Conservation (phyloP, 805 yeast species). For the Priceomyces haplophilus region DNA sequence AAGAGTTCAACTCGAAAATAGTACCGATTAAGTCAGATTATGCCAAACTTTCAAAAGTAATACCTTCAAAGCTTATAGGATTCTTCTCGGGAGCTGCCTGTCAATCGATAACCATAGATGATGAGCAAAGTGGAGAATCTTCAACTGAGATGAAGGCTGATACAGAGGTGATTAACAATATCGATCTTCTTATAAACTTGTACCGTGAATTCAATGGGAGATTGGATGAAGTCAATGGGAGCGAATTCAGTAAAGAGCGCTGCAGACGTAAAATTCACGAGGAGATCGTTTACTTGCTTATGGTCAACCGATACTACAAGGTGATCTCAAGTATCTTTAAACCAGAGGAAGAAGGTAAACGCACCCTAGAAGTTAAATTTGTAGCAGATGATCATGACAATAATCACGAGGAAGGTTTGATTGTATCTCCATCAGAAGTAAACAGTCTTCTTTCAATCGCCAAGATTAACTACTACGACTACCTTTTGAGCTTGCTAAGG, state of each 20-base stretch:
- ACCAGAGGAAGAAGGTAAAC: background rate
- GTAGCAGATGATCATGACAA: constrained; percentile 5
- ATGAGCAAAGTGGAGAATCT: background rate
- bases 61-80: constrained; percentile 9
- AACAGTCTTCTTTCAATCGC: constrained; percentile 5
- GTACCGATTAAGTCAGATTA: constrained; percentile 12
- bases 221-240: constrained; percentile 11
- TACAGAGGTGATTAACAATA: constrained; percentile 4
- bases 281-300: constrained; percentile 17
- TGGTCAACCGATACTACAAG: constrained; percentile 17
- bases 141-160: background rate
- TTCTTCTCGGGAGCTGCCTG: background rate
- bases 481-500: constrained; percentile 20
- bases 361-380: constrained; percentile 6
- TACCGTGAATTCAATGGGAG: constrained; percentile 1
- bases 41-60: constrained; percentile 8
- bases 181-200: constrained; percentile 4
- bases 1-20: constrained; percentile 10
- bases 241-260: constrained; percentile 16
- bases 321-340: constrained; percentile 12
- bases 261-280: constrained; percentile 16
- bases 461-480: constrained; percentile 18
- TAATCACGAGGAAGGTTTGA: constrained; percentile 12
- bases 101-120: background rate
- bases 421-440: constrained; percentile 19